A percentile compares a stretch with the other conserved stretches of the same genome.
Evolutionary conservation across 2,329 filamentous ascomycete genomes (phyloP).

Genomic region (Nemania serpens): DNA sequence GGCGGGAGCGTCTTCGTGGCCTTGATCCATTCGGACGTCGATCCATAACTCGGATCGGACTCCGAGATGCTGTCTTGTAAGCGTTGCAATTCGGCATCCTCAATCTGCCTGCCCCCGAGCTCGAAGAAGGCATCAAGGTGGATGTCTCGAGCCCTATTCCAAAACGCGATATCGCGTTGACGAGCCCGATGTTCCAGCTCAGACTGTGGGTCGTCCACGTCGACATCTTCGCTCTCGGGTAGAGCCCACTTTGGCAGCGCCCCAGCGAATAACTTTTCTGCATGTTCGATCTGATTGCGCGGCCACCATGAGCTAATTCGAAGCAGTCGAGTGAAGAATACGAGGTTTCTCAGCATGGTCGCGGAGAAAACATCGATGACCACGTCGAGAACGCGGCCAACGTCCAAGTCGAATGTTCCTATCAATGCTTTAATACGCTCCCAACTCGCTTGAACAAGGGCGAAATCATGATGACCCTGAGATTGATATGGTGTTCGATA

Average conservation of each 20-base stretch:
- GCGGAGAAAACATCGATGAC: conserved; percentile 94
- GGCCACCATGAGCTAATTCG: conserved; percentile 98
- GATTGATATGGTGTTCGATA: conserved; percentile 77
- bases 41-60: conserved; percentile 46
- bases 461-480: conserved; percentile 71
- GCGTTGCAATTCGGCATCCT: conserved; percentile 59
- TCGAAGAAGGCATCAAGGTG: conserved; percentile 89
- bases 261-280: conserved; percentile 54
- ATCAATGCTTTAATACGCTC: conserved; percentile 93
- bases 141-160: conserved; percentile 74
- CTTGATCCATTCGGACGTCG: conserved; percentile 70
- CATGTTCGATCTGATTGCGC: conserved; percentile 56
- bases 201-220: conserved; percentile 69
- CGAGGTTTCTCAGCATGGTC: conserved; percentile 87
- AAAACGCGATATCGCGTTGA: conserved; percentile 76
- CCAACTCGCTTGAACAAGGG: conserved; percentile 82
- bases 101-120: conserved; percentile 73
- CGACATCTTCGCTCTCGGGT: conserved; percentile 60
- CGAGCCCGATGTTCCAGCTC: conserved; percentile 61
- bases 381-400: conserved; percentile 91
- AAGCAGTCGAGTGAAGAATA: conserved; percentile 93
- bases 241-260: conserved; percentile 86
- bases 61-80: conserved; percentile 54
- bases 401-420: conserved; percentile 95
- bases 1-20: conserved; percentile 82